phyloP scores from a whole-genome alignment of 805 yeast genomes.

The Saccharomycopsis sp. region DNA sequence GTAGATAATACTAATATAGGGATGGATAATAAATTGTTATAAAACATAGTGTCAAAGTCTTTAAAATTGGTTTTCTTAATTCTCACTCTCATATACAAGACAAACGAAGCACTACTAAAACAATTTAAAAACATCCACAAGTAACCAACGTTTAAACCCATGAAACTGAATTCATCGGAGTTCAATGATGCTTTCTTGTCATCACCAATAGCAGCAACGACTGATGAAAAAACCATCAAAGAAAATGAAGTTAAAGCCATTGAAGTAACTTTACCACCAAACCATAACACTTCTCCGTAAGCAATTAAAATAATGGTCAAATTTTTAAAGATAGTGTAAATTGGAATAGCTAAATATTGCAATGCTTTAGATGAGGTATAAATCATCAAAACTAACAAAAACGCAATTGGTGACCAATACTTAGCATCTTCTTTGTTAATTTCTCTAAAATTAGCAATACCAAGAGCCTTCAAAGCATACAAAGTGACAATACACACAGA shows the following conservation, averaged over 20 bases:
- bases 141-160: constrained; percentile 65
- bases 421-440: constrained; percentile 82
- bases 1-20: constrained; percentile 80
- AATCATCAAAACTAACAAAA: constrained; percentile 85
- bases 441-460: constrained; percentile 79
- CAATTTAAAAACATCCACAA: constrained; percentile 97
- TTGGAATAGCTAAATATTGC: constrained; percentile 86
- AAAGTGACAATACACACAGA: constrained; percentile 74
- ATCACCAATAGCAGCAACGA: constrained; percentile 92
- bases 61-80: constrained; percentile 94
- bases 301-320: constrained; percentile 95
- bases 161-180: constrained; percentile 24
- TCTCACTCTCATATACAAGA: constrained; percentile 93
- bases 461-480: constrained; percentile 61
- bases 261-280: constrained; percentile 84
- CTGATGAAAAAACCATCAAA: constrained; percentile 92
- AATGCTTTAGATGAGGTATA: constrained; percentile 95
- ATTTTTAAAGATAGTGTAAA: constrained; percentile 96
- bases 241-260: constrained; percentile 86
- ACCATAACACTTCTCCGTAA: constrained; percentile 96
- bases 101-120: constrained; percentile 88
- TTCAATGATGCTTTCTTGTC: constrained; percentile 28
- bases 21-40: constrained; percentile 89
- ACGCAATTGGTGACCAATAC: constrained; percentile 93
- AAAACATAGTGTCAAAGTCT: constrained; percentile 97